Percentiles rank a stretch among this genome's conserved stretches.
Conservation (phyloP, 495 filamentous ascomycete species). For the Margaritispora aquatica region DNA sequence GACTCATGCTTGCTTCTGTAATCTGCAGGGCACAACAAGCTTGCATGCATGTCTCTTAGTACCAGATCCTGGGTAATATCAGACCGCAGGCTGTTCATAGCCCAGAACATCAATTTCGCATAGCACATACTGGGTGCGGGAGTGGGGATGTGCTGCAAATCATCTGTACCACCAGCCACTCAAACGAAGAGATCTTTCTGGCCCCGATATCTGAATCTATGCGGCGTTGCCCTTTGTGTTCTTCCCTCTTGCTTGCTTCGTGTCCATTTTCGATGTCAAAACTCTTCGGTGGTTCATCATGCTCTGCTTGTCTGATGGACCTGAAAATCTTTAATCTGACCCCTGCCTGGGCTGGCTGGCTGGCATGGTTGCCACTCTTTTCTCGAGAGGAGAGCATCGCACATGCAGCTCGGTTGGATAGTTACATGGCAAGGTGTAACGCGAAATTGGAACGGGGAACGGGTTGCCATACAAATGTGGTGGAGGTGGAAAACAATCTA, state of each 20-base stretch:
- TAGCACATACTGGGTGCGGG: no score
- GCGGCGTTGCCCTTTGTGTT: no score
- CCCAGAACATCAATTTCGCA: background rate
- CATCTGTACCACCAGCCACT: background rate
- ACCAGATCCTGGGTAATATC: background rate
- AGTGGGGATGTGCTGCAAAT: background rate
- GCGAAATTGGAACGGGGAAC: background rate
- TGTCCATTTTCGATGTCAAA: no score
- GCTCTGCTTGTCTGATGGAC: background rate
- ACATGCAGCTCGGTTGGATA: background rate
- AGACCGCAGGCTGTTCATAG: background rate
- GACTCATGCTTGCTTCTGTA: no score
- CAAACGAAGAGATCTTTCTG: background rate
- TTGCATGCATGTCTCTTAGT: background rate
- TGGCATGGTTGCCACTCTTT: no score
- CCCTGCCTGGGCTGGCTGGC: background rate
- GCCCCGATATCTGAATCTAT: no score
- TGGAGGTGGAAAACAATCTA: background rate
- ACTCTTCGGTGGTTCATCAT: no score
- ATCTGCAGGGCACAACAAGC: background rate
- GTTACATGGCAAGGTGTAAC: background rate
- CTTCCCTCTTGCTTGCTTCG: no score
- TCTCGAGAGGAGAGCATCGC: background rate
- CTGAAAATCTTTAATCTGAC: background rate
- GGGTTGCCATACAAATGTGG: background rate